A percentile compares a stretch with the other conserved stretches of the same genome.
These are phyloP conservation scores for Mortierella polycephala DNA, from an alignment of 371 early-diverging fungal species.

Conservation along the genomic window DNA sequence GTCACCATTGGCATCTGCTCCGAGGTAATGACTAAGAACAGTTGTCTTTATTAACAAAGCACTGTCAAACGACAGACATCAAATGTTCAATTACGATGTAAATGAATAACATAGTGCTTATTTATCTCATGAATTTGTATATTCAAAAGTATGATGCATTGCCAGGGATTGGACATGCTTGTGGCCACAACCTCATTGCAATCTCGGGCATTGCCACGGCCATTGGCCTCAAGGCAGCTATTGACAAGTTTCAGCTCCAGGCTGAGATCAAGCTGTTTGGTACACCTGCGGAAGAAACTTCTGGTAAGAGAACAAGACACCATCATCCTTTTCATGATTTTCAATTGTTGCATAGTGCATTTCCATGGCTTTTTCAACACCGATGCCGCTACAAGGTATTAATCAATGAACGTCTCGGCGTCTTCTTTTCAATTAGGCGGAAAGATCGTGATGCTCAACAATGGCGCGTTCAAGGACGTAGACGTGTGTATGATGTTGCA, in stretches of 20 bases:
- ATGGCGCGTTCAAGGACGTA: conserved; percentile 67
- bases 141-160: conserved; percentile 27
- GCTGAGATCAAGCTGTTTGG: conserved; percentile 79
- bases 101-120: too few relatives aligned
- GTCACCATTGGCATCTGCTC: conserved; percentile 56
- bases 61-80: too few relatives aligned
- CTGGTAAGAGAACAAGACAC: conserved; percentile 13
- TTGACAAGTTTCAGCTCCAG: conserved; percentile 61
- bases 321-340: not conserved
- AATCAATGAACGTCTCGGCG: too few relatives aligned
- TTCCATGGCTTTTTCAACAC: not conserved
- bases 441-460: conserved; percentile 73
- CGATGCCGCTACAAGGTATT: not conserved
- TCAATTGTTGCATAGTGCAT: not conserved
- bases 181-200: conserved; percentile 54
- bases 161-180: conserved; percentile 33
- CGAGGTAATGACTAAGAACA: conserved; percentile 25
- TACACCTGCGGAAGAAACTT: conserved; percentile 78
- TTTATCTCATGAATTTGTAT: not conserved
- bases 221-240: conserved; percentile 63
- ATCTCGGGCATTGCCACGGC: conserved; percentile 77
- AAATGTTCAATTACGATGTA: too few relatives aligned
- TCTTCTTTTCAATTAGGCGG: conserved; percentile 64
- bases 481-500: conserved; percentile 86
- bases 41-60: too few relatives aligned